Evolutionary conservation across 1,284 basidiomycete genomes (phyloP).

Genomic region (Cryptococcus hybrid): DNA sequence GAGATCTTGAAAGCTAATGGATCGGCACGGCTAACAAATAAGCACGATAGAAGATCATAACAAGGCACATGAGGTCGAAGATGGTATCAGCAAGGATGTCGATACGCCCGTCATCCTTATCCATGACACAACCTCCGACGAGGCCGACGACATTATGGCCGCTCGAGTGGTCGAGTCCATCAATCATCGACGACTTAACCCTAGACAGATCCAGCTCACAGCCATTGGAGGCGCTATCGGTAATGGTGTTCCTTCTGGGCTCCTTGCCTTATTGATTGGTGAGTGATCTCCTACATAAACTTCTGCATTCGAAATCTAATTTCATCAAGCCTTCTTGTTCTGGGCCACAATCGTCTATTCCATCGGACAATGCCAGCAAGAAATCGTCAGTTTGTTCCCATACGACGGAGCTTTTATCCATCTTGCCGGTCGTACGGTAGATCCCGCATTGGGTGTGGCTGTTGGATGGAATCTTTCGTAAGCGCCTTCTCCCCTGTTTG

Average conservation of each 20-base stretch:
- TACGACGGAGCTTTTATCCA: slow-evolving; percentile 17
- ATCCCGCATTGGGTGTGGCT: slow-evolving; percentile 15
- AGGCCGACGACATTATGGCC: background rate
- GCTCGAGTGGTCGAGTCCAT: background rate
- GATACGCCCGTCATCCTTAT: background rate
- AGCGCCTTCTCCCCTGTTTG: slow-evolving; percentile 1
- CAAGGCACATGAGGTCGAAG: too few species aligned
- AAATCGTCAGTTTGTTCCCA: slow-evolving; percentile 20
- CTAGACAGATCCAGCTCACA: slow-evolving; percentile 22
- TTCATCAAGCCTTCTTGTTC: slow-evolving; percentile 5
- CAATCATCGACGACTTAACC: slow-evolving; percentile 11
- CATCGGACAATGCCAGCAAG: slow-evolving; percentile 18
- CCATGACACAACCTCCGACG: background rate
- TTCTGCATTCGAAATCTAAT: background rate
- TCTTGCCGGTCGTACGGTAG: slow-evolving; percentile 18
- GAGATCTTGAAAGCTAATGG: too few species aligned
- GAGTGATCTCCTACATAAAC: background rate
- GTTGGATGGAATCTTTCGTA: slow-evolving; percentile 22
- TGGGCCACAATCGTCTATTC: slow-evolving; percentile 17
- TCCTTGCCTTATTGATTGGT: slow-evolving; percentile 18
- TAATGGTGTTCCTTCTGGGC: slow-evolving; percentile 13
- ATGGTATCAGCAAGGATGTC: too few species aligned
- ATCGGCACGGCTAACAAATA: too few species aligned
- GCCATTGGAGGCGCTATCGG: slow-evolving; percentile 23
- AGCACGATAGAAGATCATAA: too few species aligned